Evolutionary conservation across 768 basidiomycete species (phyloP), one percentile per base, ranked within the genome.

Genomic region (Nidula microcarpa): DNA sequence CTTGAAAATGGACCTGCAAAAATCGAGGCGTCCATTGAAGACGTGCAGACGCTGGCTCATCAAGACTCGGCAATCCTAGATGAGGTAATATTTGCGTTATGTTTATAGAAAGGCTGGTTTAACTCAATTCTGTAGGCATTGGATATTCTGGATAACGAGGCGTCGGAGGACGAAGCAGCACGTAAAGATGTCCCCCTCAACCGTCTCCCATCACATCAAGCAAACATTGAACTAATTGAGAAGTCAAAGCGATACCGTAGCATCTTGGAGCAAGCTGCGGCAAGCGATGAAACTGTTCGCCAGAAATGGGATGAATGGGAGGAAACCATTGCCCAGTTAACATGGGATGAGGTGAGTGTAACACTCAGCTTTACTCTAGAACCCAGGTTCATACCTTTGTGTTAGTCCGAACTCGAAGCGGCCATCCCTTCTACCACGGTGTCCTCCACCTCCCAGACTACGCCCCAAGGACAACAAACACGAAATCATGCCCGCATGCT

Each of bases 241-340:
- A 89, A 89, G 60, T 86, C 86, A 14, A 73, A 79, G 55, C 78
- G 85, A 49, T 95, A 94, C 61, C 78, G 85, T 10, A 71, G 62
- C n/a, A 84, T 93, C 14, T 74, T 98, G 3, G 73, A 72, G 0
- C 80, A 88, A 54, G 96, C 94, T 0, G 71, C 73, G 0, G 79
- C 77, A 33, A 93, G 91, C 62, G 94, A 98, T 62, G 82, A 78
- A 33, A 73, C 81, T 2, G 89, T 98, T 1, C 72, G 85, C 16
- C 73, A 79, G 55, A 94, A 97, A 67, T 97, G 92, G 90, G 86
- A 86, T 37, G 84, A 94, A 60, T 96, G 93, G 93, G 87, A 89
- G 60, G 74, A 76, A 11, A 77, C 76, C 44, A 86, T 99, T 43
- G 68, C 70, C 11, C 78, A 88, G 46, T 74, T 99, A 39, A 86